Evolutionary conservation across 108 stramenopile genomes (phyloP).

Genomic region (Nitzschia sp.): DNA sequence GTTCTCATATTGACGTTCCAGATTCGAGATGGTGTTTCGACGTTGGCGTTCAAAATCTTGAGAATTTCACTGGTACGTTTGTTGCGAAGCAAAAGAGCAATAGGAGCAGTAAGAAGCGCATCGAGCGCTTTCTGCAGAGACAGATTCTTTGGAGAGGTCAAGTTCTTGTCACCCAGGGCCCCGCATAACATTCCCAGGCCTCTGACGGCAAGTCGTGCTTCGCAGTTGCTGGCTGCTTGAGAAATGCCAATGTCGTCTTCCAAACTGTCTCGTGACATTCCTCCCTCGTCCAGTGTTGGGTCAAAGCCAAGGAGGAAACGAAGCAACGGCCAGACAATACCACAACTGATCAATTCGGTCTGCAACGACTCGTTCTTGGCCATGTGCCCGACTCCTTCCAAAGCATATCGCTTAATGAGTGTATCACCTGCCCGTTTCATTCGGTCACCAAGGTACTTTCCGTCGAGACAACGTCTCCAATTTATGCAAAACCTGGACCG

Average conservation of each 20-base stretch:
- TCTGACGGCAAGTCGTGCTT: conserved; percentile 56
- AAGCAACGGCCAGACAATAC: conserved; percentile 66
- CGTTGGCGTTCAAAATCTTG: conserved; percentile 53
- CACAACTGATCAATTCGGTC: conserved; percentile 43
- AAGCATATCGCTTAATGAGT: conserved; percentile 48
- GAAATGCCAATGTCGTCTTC: conserved; percentile 42
- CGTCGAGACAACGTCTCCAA: conserved; percentile 58
- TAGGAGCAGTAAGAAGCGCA: conserved; percentile 56
- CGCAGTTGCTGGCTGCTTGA: conserved; percentile 59
- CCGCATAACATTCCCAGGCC: conserved; percentile 74
- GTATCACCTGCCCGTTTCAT: conserved; percentile 27
- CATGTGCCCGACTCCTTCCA: conserved; percentile 67
- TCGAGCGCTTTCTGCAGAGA: conserved; percentile 40
- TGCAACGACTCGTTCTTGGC: conserved; percentile 47
- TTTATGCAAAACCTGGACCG: conserved; percentile 42
- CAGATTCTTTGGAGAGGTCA: conserved; percentile 41
- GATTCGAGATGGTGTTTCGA: conserved; percentile 61
- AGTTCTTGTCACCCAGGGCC: conserved; percentile 36
- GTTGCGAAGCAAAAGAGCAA: conserved; percentile 63
- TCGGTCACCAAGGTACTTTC: conserved; percentile 28
- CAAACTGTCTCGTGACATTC: conserved; percentile 31
- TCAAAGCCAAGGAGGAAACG: conserved; percentile 59
- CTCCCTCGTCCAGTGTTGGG: conserved; percentile 51
- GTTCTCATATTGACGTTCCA: conserved; percentile 77
- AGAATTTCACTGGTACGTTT: conserved; percentile 58